These are phyloP conservation scores for Fusarium newnesense DNA, from an alignment of 2,329 filamentous ascomycete genomes.

Conservation along the genomic window DNA sequence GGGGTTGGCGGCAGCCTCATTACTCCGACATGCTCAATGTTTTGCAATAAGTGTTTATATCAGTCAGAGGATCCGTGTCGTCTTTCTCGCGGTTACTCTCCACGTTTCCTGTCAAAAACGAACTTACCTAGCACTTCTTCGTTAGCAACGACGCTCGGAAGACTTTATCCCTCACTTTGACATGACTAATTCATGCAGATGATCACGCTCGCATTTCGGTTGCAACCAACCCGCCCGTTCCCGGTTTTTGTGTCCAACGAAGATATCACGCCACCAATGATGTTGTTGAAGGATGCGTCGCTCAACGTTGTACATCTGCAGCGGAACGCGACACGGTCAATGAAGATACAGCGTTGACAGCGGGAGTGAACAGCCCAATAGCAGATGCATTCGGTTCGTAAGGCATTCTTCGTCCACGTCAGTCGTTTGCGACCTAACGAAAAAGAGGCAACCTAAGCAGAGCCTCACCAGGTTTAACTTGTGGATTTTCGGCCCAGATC, in stretches of 20 bases:
- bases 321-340: not conserved
- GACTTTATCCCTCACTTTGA: constrained; percentile 1
- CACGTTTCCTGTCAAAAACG: too few species aligned
- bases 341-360: not conserved
- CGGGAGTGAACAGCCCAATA: not conserved
- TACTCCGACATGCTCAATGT: not conserved
- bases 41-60: too few species aligned
- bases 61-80: too few species aligned
- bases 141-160: too few species aligned
- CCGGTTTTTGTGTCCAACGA: not conserved
- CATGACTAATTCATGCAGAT: not conserved
- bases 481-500: not conserved
- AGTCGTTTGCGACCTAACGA: constrained; percentile 1
- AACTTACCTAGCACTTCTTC: too few species aligned
- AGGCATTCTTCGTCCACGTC: constrained; percentile 22
- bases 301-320: not conserved
- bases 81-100: too few species aligned
- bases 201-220: not conserved
- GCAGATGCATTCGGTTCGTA: not conserved
- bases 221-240: not conserved
- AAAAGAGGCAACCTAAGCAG: not conserved
- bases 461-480: constrained; percentile 12
- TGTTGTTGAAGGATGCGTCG: not conserved
- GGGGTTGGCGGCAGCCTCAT: not conserved
- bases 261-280: not conserved